Conservation (phyloP, 2,329 filamentous ascomycete genomes). For the Ceratocystis diversiconidia region DNA sequence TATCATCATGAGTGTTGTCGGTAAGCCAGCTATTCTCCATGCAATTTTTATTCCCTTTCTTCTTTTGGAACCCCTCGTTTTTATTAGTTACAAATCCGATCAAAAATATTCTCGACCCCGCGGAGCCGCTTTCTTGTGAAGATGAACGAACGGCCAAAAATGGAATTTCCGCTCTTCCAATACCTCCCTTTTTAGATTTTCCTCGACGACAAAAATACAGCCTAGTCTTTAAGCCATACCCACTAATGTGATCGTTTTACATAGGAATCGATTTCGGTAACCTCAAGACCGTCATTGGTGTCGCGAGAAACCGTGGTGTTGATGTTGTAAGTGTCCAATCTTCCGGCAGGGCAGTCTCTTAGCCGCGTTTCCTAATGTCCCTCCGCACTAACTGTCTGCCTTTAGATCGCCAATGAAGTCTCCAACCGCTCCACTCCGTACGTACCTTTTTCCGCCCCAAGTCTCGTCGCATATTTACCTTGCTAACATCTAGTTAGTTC, state of each 20-base stretch:
- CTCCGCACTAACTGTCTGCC: slow-evolving; percentile 6
- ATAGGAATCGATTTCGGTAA: slow-evolving; percentile 85
- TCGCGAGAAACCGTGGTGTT: slow-evolving; percentile 95
- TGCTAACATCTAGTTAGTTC: slow-evolving; percentile 41
- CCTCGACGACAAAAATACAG: too few relatives aligned
- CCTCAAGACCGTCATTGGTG: slow-evolving; percentile 91
- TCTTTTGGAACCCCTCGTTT: slow-evolving; percentile 5
- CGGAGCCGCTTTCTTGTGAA: not conserved
- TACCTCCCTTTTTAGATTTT: too few relatives aligned
- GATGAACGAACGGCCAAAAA: not conserved
- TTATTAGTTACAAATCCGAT: slow-evolving; percentile 5
- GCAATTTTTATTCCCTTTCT: not conserved
- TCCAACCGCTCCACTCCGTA: slow-evolving; percentile 97
- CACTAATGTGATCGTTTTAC: not conserved
- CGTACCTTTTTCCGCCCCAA: slow-evolving; percentile 31
- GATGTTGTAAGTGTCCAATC: slow-evolving; percentile 67
- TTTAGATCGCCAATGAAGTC: slow-evolving; percentile 93
- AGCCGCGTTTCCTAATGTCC: not conserved
- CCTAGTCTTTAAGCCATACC: not conserved
- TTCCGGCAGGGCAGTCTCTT: not conserved
- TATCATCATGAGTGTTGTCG: slow-evolving; percentile 18
- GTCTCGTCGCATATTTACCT: slow-evolving; percentile 8
- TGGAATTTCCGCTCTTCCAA: not conserved
- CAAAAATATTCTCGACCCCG: slow-evolving; percentile 12
- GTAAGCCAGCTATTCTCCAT: slow-evolving; percentile 7